These are phyloP conservation scores for Hibiscus syriacus DNA, from an alignment of 345 rosid species.

Conservation along the genomic window DNA sequence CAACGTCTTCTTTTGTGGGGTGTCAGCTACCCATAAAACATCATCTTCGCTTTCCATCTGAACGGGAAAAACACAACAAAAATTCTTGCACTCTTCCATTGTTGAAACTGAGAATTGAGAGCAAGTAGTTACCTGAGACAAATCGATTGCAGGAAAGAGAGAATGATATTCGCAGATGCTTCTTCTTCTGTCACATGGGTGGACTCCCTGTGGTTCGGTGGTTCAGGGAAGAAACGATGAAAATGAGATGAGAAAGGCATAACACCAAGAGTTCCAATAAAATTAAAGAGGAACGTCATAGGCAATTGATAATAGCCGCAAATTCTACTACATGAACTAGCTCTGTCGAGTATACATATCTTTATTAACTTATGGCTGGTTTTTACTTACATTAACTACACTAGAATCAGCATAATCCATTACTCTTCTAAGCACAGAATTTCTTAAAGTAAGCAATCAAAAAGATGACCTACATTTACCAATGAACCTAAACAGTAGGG, in stretches of 20 bases:
- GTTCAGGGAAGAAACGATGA: neutral
- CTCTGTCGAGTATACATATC: neutral
- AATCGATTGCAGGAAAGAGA: slow-evolving; percentile 70
- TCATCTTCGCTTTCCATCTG: slow-evolving; percentile 57
- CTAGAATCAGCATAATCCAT: neutral
- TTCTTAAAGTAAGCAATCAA: too few relatives aligned
- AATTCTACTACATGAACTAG: neutral
- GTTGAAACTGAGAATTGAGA: neutral
- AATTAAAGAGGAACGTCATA: neutral
- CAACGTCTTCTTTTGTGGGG: slow-evolving; percentile 57
- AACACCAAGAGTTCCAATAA: neutral
- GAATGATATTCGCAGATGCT: slow-evolving; percentile 45
- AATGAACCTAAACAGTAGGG: too few relatives aligned
- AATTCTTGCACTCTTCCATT: neutral
- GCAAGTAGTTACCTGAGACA: slow-evolving; percentile 54
- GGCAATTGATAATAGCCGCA: neutral
- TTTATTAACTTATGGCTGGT: neutral
- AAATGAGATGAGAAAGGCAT: neutral
- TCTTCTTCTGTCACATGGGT: slow-evolving; percentile 80
- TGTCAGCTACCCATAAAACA: slow-evolving; percentile 47
- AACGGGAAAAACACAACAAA: neutral
- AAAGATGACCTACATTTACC: too few relatives aligned
- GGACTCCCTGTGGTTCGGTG: slow-evolving; percentile 48
- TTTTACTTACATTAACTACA: neutral
- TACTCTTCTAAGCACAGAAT: too few relatives aligned